Evolutionary conservation across 495 filamentous ascomycete genomes (phyloP), one percentile per base, ranked within the genome.

Genomic region (Penicillium steckii): DNA sequence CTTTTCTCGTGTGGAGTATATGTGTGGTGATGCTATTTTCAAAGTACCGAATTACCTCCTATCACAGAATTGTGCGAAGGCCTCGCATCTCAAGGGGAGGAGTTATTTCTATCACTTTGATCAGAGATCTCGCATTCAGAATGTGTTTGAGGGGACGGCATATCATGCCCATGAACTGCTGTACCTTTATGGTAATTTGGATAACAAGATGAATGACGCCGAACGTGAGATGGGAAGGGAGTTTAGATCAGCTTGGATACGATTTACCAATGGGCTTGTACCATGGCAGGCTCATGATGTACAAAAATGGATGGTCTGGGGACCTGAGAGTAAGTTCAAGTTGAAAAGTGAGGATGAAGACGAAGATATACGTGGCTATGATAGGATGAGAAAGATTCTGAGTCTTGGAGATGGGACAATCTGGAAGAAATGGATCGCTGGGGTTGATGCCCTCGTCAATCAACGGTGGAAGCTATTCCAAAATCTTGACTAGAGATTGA

Each of bases 151-250:
- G 22, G 64, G 59, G 8, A 69, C 66, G 0, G 61, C 64, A 30
- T 69, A 69, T 45, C 66, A 69, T 48, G 66, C 66, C 0, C 57
- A 65, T 43, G 66, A 69, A 27, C 51, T 67, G n/a, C 50, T 66
- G 4, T 69, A 69, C 33, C 59, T 65, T 1, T 69, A 63, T 40
- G 57, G 59, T 13, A 69, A 69, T 24, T 25, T 69, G 44, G 50
- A 57, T 8, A 56, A 59, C 13, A 50, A 59, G 42, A 38, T 69
- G 42, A 62, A 55, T 44, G 48, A 56, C 3, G 46, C 40, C 1
- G 66, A 67, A 24, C 17, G 13, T 0, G 15, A 22, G 2, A 67
- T 67, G 63, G 64, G 47, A 8, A 41, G 44, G n/a, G 57, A 64
- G 17, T 62, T 66, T 50, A 55, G 57, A 0, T 38, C 58, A 2